Evolutionary conservation across 495 filamentous ascomycete genomes (phyloP).

Genomic region (Patellaria atrata): DNA sequence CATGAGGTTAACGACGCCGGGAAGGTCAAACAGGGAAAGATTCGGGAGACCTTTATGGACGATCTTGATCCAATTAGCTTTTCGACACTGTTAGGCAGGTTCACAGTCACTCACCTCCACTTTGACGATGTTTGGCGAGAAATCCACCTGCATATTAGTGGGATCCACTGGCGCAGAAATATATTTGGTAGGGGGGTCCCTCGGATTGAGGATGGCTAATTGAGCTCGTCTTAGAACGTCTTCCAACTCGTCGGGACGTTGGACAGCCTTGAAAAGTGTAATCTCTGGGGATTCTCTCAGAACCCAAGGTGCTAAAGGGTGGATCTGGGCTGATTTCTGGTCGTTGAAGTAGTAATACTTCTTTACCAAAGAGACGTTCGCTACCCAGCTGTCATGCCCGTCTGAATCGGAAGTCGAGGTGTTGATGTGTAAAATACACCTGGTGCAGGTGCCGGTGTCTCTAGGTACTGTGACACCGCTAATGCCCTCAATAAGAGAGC

Average conservation of each 20-base stretch:
- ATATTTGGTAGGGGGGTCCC: slow-evolving; percentile 30
- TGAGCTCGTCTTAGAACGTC: slow-evolving; percentile 53
- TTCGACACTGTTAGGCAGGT: no score
- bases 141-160: slow-evolving; percentile 37
- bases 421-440: slow-evolving; percentile 69
- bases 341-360: slow-evolving; percentile 30
- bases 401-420: slow-evolving; percentile 36
- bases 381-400: slow-evolving; percentile 42
- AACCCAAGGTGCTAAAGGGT: slow-evolving; percentile 35
- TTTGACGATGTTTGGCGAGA: slow-evolving; percentile 71
- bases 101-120: no score
- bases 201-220: slow-evolving; percentile 53
- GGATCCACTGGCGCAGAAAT: slow-evolving; percentile 32
- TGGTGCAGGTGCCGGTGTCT: slow-evolving; percentile 53
- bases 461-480: slow-evolving; percentile 64
- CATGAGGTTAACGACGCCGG: slow-evolving; percentile 57
- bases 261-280: slow-evolving; percentile 30
- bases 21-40: slow-evolving; percentile 67
- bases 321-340: slow-evolving; percentile 14
- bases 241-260: slow-evolving; percentile 36
- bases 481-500: slow-evolving; percentile 64
- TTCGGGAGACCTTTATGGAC: slow-evolving; percentile 51
- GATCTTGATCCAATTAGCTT: slow-evolving; percentile 55
- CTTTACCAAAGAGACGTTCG: slow-evolving; percentile 43
- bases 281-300: slow-evolving; percentile 24